These are phyloP conservation scores for Penicillium psychrosexuale DNA, from an alignment of 2,329 filamentous ascomycete genomes.

Conservation along the genomic window DNA sequence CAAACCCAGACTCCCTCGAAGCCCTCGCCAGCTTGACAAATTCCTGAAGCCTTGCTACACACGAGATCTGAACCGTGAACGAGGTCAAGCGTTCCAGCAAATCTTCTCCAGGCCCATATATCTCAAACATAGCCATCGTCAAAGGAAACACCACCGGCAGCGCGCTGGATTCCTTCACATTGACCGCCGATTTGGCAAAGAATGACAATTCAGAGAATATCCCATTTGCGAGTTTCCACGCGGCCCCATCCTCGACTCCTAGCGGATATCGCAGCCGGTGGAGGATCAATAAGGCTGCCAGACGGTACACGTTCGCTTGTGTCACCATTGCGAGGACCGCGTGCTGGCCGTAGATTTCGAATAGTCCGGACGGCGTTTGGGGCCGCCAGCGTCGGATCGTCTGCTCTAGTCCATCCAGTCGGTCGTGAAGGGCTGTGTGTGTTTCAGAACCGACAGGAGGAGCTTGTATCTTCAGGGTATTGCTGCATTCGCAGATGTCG, in stretches of 20 bases:
- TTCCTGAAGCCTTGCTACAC: constrained; percentile 17
- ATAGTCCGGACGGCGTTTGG: constrained; percentile 15
- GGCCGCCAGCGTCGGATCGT: constrained; percentile 19
- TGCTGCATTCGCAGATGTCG: constrained; percentile 29
- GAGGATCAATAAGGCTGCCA: constrained; percentile 28
- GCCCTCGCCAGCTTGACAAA: constrained; percentile 22
- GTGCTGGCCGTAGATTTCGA: constrained; percentile 18
- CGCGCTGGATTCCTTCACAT: constrained; percentile 9
- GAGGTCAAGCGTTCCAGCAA: constrained; percentile 20
- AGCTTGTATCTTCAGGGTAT: constrained; percentile 13
- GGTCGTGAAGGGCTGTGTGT: constrained; percentile 12
- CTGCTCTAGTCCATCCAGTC: constrained; percentile 18
- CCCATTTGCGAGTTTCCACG: constrained; percentile 17
- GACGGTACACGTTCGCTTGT: constrained; percentile 32
- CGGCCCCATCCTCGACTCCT: constrained; percentile 27
- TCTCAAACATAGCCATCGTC: constrained; percentile 25
- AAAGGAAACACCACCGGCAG: constrained; percentile 25
- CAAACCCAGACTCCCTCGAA: constrained; percentile 16
- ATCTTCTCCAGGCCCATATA: constrained; percentile 19
- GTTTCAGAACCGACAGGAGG: constrained; percentile 6
- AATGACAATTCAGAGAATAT: constrained; percentile 23
- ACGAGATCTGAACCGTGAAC: constrained; percentile 19
- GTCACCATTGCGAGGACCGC: constrained; percentile 30
- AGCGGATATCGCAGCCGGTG: constrained; percentile 33
- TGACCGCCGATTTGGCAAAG: constrained; percentile 14